A percentile compares a stretch with the other conserved stretches of the same genome.
Evolutionary conservation across 2,329 filamentous ascomycete species (phyloP).

Genomic region (Coniochaeta ligniaria): DNA sequence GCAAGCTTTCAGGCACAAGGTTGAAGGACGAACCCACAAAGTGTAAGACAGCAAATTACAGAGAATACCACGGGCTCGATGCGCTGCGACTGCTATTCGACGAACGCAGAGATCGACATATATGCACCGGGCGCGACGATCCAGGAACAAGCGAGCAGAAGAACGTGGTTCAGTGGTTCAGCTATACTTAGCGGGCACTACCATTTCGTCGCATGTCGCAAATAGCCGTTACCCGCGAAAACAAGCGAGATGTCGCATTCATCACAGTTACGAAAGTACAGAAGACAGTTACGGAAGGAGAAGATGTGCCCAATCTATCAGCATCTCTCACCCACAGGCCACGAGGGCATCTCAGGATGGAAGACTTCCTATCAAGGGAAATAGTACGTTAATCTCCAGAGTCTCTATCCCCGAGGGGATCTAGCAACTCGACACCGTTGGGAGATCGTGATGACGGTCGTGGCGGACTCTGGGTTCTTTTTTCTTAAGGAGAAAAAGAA

Average conservation of each 20-base stretch:
- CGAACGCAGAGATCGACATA: constrained; percentile 1
- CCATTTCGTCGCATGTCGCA: not conserved
- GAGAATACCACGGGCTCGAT: not conserved
- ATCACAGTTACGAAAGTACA: not conserved
- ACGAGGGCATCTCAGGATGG: constrained; percentile 28
- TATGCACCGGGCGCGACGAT: not conserved
- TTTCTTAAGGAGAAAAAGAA: constrained; percentile 47
- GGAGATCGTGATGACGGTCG: constrained; percentile 48
- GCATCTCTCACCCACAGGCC: constrained; percentile 46
- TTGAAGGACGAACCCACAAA: not conserved
- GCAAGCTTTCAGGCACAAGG: not conserved
- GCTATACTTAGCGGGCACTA: not conserved
- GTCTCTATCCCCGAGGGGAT: constrained; percentile 40
- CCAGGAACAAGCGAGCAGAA: not conserved
- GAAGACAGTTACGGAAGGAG: no score
- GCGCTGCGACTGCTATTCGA: not conserved
- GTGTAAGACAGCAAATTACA: not conserved
- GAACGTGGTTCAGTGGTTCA: not conserved
- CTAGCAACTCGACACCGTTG: constrained; percentile 57
- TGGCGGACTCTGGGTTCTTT: constrained; percentile 57
- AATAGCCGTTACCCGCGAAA: not conserved
- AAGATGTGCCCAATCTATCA: constrained; percentile 53
- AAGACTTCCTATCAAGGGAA: constrained; percentile 58
- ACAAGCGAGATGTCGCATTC: not conserved
- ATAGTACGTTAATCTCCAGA: constrained; percentile 50